Conservation (phyloP, 371 early-diverging fungal genomes). For the Fennellomyces sp. region DNA sequence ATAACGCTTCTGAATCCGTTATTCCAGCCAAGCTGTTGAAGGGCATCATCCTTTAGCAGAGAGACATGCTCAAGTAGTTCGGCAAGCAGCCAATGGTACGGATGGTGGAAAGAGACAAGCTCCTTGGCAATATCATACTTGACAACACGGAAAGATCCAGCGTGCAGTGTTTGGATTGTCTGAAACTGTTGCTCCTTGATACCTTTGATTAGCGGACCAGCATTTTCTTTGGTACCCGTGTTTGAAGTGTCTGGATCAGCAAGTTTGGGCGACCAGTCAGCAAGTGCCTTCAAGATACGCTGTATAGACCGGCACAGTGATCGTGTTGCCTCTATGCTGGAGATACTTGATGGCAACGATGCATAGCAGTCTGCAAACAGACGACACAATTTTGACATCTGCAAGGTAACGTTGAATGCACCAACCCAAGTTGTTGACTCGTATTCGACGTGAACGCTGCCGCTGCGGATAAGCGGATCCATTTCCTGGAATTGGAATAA, state of each 20-base stretch:
- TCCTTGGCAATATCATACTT: constrained; percentile 67
- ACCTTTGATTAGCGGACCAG: constrained; percentile 24
- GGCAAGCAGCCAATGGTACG: constrained; percentile 91
- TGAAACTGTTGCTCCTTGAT: constrained; percentile 26
- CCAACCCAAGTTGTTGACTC: constrained; percentile 89
- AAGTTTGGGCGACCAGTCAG: constrained; percentile 53
- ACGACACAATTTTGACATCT: constrained; percentile 76
- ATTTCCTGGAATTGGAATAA: constrained; percentile 90
- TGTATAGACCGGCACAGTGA: constrained; percentile 38
- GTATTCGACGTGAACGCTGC: constrained; percentile 84
- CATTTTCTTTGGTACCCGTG: background rate
- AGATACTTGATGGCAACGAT: constrained; percentile 1
- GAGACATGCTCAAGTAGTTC: constrained; percentile 75
- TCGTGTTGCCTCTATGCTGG: constrained; percentile 23
- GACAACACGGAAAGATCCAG: constrained; percentile 48
- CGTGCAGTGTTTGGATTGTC: constrained; percentile 30
- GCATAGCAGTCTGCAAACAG: constrained; percentile 79
- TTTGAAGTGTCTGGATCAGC: constrained; percentile 25
- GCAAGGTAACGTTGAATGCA: constrained; percentile 87
- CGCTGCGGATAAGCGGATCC: constrained; percentile 81
- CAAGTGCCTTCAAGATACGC: constrained; percentile 56
- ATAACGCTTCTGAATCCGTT: constrained; percentile 61
- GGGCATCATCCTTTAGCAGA: constrained; percentile 54
- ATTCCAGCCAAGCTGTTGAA: constrained; percentile 54
- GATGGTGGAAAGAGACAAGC: constrained; percentile 87